These are phyloP conservation scores for Ilyonectria mors-panacis DNA, from an alignment of 2,329 filamentous ascomycete species.

Conservation along the genomic window DNA sequence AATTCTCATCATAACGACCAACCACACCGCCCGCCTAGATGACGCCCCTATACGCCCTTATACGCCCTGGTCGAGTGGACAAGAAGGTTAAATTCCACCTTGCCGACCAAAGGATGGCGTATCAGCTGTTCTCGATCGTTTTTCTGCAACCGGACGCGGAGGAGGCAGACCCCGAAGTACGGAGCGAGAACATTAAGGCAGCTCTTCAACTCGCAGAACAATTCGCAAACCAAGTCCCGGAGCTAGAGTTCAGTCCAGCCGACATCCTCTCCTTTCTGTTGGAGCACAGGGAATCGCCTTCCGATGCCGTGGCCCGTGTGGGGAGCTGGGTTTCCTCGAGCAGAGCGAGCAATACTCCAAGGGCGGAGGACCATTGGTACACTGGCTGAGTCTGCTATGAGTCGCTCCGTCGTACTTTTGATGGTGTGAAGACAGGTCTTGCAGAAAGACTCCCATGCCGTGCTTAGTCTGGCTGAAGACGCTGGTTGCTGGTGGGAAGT, in stretches of 20 bases:
- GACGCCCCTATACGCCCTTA: conserved; percentile 5
- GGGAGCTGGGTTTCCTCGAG: too few species aligned
- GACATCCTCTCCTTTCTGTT: conserved; percentile 12
- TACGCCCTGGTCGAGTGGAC: conserved; percentile 14
- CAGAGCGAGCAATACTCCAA: too few species aligned
- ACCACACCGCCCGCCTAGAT: not conserved
- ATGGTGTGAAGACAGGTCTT: too few species aligned
- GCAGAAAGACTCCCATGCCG: too few species aligned
- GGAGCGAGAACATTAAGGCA: not conserved
- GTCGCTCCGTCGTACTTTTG: too few species aligned
- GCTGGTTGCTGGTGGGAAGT: too few species aligned
- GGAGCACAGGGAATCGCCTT: not conserved
- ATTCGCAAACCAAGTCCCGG: not conserved
- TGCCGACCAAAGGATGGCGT: not conserved
- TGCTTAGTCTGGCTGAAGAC: too few species aligned
- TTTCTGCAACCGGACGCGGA: not conserved
- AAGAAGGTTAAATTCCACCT: conserved; percentile 3
- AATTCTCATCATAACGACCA: too few species aligned
- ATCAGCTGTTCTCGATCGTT: not conserved
- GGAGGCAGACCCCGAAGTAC: not conserved
- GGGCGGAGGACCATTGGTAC: too few species aligned
- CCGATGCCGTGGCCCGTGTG: too few species aligned
- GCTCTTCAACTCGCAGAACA: not conserved
- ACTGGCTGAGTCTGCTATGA: too few species aligned
- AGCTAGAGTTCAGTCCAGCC: conserved; percentile 10